Conservation (phyloP, 768 basidiomycete genomes). For the Suillus decipiens region DNA sequence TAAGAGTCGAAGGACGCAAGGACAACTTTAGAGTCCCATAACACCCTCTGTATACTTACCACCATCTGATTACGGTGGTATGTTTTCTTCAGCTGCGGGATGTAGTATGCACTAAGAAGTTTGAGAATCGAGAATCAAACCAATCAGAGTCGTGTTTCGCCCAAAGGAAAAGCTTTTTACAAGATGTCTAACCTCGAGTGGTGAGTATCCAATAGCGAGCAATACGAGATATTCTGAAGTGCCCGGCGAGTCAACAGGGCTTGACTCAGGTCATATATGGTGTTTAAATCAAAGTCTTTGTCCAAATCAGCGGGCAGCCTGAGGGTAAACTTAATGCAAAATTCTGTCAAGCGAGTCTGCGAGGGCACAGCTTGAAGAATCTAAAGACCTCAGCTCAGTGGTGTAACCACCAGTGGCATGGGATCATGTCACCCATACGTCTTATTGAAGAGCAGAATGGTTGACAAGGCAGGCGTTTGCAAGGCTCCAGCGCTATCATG, state of each 20-base stretch:
- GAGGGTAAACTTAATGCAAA: neutral
- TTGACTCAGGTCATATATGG: neutral
- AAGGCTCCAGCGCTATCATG: neutral
- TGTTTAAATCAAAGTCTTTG: neutral
- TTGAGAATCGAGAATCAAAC: neutral
- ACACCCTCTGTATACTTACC: neutral
- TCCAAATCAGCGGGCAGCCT: neutral
- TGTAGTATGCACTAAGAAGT: neutral
- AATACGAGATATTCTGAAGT: neutral
- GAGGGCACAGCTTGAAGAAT: neutral
- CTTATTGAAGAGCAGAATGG: neutral
- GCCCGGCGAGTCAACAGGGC: neutral
- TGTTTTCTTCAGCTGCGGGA: neutral
- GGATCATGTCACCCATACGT: neutral
- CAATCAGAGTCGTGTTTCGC: neutral
- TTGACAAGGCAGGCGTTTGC: neutral
- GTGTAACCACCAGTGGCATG: too few species aligned
- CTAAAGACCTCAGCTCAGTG: neutral
- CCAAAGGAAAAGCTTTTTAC: neutral
- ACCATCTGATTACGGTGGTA: too few species aligned
- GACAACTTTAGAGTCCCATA: neutral
- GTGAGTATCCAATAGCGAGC: neutral
- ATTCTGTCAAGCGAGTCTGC: neutral
- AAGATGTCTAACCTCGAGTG: neutral
- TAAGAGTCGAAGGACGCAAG: neutral